Evolutionary conservation across 768 basidiomycete species (phyloP).

Genomic region (Russula foetens): DNA sequence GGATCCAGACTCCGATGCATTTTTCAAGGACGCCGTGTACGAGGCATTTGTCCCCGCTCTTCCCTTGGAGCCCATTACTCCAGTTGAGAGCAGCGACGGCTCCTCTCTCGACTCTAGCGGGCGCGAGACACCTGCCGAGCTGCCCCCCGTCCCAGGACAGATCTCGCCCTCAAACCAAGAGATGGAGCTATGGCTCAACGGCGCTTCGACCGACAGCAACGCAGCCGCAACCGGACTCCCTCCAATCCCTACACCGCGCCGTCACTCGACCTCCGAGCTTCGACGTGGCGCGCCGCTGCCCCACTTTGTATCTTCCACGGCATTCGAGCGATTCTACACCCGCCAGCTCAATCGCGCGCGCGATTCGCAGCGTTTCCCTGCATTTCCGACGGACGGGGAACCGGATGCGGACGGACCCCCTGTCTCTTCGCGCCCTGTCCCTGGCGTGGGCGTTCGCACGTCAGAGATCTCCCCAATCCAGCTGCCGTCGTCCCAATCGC

Average conservation of each 20-base stretch:
- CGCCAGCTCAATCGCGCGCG: constrained; percentile 8
- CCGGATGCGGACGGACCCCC: neutral
- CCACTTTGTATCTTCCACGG: neutral
- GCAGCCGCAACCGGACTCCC: neutral
- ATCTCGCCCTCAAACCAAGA: neutral
- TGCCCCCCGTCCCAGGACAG: constrained; percentile 8
- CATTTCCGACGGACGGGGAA: neutral
- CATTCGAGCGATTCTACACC: constrained; percentile 9
- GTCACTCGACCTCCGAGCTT: constrained; percentile 13
- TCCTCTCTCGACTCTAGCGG: constrained; percentile 18
- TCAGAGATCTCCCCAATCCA: constrained; percentile 19
- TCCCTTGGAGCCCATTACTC: constrained; percentile 15
- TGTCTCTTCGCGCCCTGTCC: neutral
- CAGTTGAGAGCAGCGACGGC: constrained; percentile 10
- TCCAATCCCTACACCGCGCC: neutral
- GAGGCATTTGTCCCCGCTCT: constrained; percentile 13
- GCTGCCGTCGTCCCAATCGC: constrained; percentile 14
- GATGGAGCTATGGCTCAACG: constrained; percentile 8
- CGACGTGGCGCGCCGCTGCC: constrained; percentile 2
- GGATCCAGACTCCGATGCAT: constrained; percentile 22
- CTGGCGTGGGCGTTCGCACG: constrained; percentile 13
- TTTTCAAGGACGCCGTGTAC: constrained; percentile 21
- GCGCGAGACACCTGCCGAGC: constrained; percentile 14
- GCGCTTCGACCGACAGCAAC: neutral
- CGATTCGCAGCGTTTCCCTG: neutral